Conservation (phyloP, 345 rosid genomes). For the Salix udensis region DNA sequence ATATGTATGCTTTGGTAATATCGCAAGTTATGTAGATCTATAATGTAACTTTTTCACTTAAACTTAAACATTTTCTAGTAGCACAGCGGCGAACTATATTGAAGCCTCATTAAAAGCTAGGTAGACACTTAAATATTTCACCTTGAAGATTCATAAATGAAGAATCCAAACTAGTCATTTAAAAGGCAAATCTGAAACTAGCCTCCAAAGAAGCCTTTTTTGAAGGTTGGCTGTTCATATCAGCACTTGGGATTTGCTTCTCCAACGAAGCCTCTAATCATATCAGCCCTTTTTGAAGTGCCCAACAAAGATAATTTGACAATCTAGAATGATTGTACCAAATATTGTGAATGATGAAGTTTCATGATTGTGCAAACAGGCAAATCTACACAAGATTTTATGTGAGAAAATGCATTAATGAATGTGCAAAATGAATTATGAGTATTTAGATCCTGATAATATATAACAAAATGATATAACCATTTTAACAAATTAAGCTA, state of each 20-base stretch:
- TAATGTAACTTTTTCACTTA: not conserved
- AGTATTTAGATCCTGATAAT: not conserved
- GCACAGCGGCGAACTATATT: too few relatives aligned
- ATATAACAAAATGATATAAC: not conserved
- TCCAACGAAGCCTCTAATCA: too few relatives aligned
- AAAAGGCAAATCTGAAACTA: not conserved
- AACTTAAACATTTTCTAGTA: not conserved
- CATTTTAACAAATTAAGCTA: not conserved
- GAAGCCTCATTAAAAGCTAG: not conserved
- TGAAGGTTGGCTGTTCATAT: not conserved
- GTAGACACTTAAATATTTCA: not conserved
- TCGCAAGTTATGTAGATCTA: not conserved
- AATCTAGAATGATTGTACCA: not conserved
- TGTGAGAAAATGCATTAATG: not conserved
- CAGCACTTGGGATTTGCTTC: not conserved
- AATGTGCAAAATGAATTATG: not conserved
- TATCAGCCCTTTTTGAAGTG: too few relatives aligned
- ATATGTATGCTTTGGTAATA: not conserved
- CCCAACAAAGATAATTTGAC: not conserved
- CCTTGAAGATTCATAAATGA: not conserved
- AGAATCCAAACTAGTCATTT: not conserved
- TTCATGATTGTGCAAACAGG: not conserved
- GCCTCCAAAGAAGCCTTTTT: slow-evolving; percentile 1
- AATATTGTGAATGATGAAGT: not conserved
- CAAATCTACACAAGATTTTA: not conserved